Conservation (phyloP, 305 asterid species). For the Fraxinus platypoda region DNA sequence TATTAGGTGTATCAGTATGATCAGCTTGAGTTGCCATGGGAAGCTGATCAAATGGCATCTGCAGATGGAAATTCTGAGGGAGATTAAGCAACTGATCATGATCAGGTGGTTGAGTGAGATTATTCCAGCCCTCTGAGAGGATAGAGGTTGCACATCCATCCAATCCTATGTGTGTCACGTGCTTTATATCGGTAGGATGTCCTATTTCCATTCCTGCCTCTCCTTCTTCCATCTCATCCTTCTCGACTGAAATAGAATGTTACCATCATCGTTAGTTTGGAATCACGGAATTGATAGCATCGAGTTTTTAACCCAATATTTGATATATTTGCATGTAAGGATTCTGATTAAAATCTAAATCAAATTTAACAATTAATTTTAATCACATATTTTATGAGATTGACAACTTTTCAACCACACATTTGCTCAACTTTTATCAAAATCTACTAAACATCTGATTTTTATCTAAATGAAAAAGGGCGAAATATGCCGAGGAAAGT, state of each 20-base stretch:
- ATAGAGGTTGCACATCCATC: slow-evolving; percentile 69
- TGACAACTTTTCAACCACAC: too few relatives aligned
- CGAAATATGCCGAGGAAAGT: neutral
- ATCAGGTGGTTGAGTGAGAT: slow-evolving; percentile 21
- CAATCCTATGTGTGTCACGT: slow-evolving; percentile 87
- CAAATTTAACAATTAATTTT: neutral
- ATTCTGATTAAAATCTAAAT: too few relatives aligned
- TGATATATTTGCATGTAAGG: too few relatives aligned
- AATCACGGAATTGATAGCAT: neutral
- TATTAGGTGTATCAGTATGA: slow-evolving; percentile 17
- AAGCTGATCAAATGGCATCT: slow-evolving; percentile 26
- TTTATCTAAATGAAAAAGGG: neutral
- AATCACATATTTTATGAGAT: too few relatives aligned
- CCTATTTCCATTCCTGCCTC: slow-evolving; percentile 81
- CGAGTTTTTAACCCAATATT: too few relatives aligned
- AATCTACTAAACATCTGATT: neutral
- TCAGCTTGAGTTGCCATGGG: slow-evolving; percentile 30
- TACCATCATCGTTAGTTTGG: neutral
- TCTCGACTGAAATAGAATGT: slow-evolving; percentile 43
- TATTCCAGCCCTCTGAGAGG: slow-evolving; percentile 56
- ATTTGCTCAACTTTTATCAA: too few relatives aligned
- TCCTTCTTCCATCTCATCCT: slow-evolving; percentile 64
- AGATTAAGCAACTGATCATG: slow-evolving; percentile 8
- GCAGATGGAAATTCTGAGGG: slow-evolving; percentile 18
- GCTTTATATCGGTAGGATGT: slow-evolving; percentile 86